Percentiles rank a stretch among this genome's conserved stretches.
These are phyloP conservation scores for Mycena capillaripes DNA, from an alignment of 768 basidiomycete species.

Conservation along the genomic window DNA sequence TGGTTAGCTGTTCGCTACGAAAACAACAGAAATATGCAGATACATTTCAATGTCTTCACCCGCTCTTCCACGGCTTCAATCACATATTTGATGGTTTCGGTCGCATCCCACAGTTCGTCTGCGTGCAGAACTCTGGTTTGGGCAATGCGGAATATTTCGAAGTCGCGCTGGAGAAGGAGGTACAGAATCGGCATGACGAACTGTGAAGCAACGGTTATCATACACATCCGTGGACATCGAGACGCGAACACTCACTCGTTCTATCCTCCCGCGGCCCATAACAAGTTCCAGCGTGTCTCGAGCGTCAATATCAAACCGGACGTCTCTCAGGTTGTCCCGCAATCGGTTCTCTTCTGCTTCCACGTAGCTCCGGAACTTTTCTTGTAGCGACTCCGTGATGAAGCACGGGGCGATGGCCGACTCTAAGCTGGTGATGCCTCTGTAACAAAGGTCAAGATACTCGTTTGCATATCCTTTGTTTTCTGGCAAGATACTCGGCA, in stretches of 20 bases:
- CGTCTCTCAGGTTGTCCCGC: constrained; percentile 30
- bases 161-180: constrained; percentile 24
- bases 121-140: constrained; percentile 6
- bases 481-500: not conserved
- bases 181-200: constrained; percentile 17
- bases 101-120: constrained; percentile 21
- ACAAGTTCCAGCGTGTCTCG: constrained; percentile 19
- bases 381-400: constrained; percentile 38
- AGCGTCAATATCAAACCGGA: constrained; percentile 30
- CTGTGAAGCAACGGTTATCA: not conserved
- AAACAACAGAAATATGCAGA: not conserved
- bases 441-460: constrained; percentile 43
- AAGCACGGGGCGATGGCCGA: constrained; percentile 34
- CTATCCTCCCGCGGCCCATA: too few species aligned
- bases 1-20: not conserved
- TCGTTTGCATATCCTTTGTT: too few species aligned
- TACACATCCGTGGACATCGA: constrained; percentile 31
- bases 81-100: not conserved
- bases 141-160: constrained; percentile 23
- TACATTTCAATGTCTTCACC: constrained; percentile 2
- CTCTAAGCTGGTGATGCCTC: constrained; percentile 28
- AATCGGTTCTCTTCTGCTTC: constrained; percentile 44
- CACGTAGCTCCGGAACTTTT: constrained; percentile 42
- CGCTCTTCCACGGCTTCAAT: not conserved
- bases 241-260: constrained; percentile 38